A percentile compares a stretch with the other conserved stretches of the same genome.
Evolutionary conservation across 1,139 yeast species (phyloP).

Genomic region (Hansenula anomala): DNA sequence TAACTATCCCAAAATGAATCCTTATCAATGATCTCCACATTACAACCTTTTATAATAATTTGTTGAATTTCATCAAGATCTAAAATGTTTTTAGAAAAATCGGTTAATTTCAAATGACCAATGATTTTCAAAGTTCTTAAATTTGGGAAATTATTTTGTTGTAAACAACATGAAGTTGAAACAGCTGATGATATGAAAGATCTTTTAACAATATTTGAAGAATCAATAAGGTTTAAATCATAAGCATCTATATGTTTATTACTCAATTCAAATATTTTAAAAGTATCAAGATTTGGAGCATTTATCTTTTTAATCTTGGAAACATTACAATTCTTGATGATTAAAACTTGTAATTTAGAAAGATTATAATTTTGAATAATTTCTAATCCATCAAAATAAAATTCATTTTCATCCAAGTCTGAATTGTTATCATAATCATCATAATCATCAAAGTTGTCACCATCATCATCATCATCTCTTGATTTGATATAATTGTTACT

Average conservation of each 20-base stretch:
- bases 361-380: constrained; percentile 15
- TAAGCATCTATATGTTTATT: constrained; percentile 14
- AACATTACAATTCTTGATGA: constrained; percentile 18
- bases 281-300: constrained; percentile 9
- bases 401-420: constrained; percentile 22
- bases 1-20: constrained; percentile 3
- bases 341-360: constrained; percentile 9
- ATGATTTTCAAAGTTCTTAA: constrained; percentile 9
- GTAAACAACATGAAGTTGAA: constrained; percentile 4
- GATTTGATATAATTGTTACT: constrained; percentile 13
- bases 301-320: constrained; percentile 12
- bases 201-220: background rate
- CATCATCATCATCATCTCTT: constrained; percentile 1
- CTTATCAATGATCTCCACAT: constrained; percentile 10
- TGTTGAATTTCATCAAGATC: constrained; percentile 3
- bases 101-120: constrained; percentile 10
- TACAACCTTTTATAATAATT: constrained; percentile 12
- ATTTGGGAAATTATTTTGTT: constrained; percentile 4
- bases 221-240: constrained; percentile 9
- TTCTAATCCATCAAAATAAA: constrained; percentile 22
- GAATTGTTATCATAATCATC: constrained; percentile 21
- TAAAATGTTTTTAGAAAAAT: constrained; percentile 5
- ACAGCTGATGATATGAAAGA: constrained; percentile 2
- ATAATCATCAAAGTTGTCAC: constrained; percentile 7
- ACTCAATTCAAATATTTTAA: constrained; percentile 13